These are phyloP conservation scores for Luzula sylvatica DNA, from an alignment of 176 grass and related monocot genomes.

Conservation along the genomic window DNA sequence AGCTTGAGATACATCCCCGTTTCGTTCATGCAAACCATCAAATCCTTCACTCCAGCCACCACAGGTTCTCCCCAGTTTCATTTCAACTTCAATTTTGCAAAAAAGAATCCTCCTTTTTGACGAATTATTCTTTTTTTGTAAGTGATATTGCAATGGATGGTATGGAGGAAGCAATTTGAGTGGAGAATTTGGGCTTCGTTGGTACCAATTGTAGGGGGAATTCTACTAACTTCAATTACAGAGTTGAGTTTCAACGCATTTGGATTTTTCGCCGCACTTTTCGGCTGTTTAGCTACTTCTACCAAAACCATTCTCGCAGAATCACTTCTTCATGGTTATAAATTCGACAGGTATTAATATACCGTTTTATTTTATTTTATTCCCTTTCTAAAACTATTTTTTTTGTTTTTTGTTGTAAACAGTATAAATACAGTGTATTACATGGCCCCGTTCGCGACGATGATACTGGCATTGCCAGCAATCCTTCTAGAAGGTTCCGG, in stretches of 20 bases:
- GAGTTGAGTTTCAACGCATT: slow-evolving; percentile 96
- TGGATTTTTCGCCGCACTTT: slow-evolving; percentile 89
- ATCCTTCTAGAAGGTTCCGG: slow-evolving; percentile 71
- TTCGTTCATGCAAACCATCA: slow-evolving; percentile 97
- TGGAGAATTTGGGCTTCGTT: slow-evolving; percentile 92
- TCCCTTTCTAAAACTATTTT: not conserved
- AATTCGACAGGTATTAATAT: slow-evolving; percentile 68
- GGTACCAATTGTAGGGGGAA: slow-evolving; percentile 87
- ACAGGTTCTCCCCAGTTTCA: slow-evolving; percentile 33
- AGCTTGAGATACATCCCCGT: slow-evolving; percentile 96
- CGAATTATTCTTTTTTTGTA: not conserved
- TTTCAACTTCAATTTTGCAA: too few relatives aligned
- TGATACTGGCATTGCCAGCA: slow-evolving; percentile 82
- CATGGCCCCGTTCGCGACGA: slow-evolving; percentile 95
- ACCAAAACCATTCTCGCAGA: slow-evolving; percentile 96
- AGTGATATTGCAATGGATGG: slow-evolving; percentile 96
- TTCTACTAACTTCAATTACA: slow-evolving; percentile 80
- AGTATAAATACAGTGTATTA: slow-evolving; percentile 99
- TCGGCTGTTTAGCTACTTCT: slow-evolving; percentile 90
- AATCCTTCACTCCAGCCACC: slow-evolving; percentile 98
- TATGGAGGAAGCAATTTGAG: slow-evolving; percentile 87
- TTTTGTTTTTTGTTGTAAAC: slow-evolving; percentile 16
- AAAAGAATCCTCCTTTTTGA: too few relatives aligned
- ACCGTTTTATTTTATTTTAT: not conserved
- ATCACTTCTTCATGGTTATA: slow-evolving; percentile 89